phyloP scores from a whole-genome alignment of 164 flowering plant species.

The Stephania japonica region DNA sequence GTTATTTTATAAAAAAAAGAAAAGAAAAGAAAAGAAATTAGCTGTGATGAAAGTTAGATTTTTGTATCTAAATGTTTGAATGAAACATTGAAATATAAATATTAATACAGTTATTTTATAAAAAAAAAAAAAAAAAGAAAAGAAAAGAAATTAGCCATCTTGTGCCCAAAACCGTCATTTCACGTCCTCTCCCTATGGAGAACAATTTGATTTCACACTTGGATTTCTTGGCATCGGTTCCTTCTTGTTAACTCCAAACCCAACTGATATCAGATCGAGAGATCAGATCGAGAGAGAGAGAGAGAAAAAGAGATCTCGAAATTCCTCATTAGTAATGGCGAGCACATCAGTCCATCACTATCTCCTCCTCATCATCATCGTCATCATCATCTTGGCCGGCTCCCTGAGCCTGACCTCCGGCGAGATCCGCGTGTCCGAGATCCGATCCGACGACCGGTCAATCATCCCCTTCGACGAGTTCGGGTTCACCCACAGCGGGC shows the following conservation, averaged over 20 bases:
- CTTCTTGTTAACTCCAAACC: too few relatives aligned
- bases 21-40: too few relatives aligned
- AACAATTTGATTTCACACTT: too few relatives aligned
- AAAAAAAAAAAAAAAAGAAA: too few relatives aligned
- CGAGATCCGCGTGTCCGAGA: constrained; percentile 57
- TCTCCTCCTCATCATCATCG: constrained; percentile 19
- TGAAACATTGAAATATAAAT: too few relatives aligned
- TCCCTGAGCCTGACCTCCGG: constrained; percentile 26
- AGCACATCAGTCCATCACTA: constrained; percentile 8
- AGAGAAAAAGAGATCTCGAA: background rate
- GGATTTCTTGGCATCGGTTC: too few relatives aligned
- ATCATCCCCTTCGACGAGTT: constrained; percentile 88
- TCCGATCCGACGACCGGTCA: constrained; percentile 58
- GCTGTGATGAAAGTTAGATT: too few relatives aligned
- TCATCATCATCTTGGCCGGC: constrained; percentile 12
- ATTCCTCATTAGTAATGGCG: constrained; percentile 25
- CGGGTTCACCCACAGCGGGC: constrained; percentile 82
- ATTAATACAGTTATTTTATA: too few relatives aligned
- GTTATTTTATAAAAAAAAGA: too few relatives aligned
- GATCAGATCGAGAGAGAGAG: background rate
- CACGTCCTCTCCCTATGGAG: background rate
- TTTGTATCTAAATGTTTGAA: too few relatives aligned
- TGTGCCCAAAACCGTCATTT: background rate
- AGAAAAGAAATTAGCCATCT: too few relatives aligned
- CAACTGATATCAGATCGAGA: background rate